Conservation (phyloP, 495 filamentous ascomycete species). For the Elasticomyces elasticus region DNA sequence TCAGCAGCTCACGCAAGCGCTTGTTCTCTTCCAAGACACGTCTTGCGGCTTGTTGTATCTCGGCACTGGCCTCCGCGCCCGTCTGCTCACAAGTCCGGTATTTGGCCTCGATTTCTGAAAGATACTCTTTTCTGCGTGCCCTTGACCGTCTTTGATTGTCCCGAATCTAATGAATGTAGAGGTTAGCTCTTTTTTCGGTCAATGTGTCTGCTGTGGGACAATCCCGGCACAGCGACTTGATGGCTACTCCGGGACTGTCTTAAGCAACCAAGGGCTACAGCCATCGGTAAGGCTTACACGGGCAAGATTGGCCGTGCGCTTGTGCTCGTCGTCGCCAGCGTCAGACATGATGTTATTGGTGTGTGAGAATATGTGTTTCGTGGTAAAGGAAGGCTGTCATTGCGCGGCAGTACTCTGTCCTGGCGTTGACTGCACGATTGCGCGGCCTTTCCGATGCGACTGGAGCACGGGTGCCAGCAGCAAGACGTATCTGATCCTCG, state of each 20-base stretch:
- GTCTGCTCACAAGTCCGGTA: slow-evolving; percentile 48
- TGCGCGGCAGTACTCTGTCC: too few species aligned
- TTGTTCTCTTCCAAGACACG: slow-evolving; percentile 55
- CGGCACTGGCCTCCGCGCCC: slow-evolving; percentile 48
- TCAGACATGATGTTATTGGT: background rate
- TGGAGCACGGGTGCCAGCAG: too few species aligned
- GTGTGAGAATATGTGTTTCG: too few species aligned
- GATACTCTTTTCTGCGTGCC: slow-evolving; percentile 64
- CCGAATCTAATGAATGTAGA: too few species aligned
- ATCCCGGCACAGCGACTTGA: too few species aligned
- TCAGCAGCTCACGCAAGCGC: slow-evolving; percentile 42
- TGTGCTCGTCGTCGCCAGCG: background rate
- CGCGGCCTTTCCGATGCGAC: background rate
- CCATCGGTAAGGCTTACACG: background rate
- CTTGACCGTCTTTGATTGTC: slow-evolving; percentile 76
- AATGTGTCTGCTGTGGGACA: too few species aligned
- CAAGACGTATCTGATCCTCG: background rate
- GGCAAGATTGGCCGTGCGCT: background rate
- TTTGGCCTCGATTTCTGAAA: slow-evolving; percentile 57
- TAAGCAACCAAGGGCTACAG: background rate
- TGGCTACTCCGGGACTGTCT: too few species aligned
- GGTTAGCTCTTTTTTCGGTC: slow-evolving; percentile 37
- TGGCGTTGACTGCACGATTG: background rate
- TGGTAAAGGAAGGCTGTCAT: too few species aligned
- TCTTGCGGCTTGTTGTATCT: slow-evolving; percentile 55